phyloP scores from a whole-genome alignment of 805 yeast species.

The Starmerella floricola region DNA sequence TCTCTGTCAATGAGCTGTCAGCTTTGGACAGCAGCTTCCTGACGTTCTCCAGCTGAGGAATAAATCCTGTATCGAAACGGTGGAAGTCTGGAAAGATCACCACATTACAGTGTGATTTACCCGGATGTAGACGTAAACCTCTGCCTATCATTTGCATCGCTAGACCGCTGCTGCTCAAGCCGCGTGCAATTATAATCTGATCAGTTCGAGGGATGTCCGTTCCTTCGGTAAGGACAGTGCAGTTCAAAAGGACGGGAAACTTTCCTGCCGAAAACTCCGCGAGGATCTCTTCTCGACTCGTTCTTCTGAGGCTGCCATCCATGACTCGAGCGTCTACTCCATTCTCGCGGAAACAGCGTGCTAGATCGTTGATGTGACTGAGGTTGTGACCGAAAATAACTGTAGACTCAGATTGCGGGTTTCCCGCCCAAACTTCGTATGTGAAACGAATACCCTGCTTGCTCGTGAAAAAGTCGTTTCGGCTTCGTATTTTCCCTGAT shows the following conservation, averaged over 20 bases:
- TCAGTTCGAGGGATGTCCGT: slow-evolving; percentile 88
- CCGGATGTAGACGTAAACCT: slow-evolving; percentile 55
- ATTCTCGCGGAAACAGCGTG: slow-evolving; percentile 39
- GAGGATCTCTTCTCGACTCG: slow-evolving; percentile 42
- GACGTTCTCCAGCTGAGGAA: slow-evolving; percentile 11
- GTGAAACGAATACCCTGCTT: slow-evolving; percentile 34
- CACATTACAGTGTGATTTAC: slow-evolving; percentile 57
- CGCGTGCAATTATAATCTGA: slow-evolving; percentile 63
- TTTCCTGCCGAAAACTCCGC: slow-evolving; percentile 49
- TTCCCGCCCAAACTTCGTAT: slow-evolving; percentile 39
- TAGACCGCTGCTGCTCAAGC: slow-evolving; percentile 62
- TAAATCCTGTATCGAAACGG: slow-evolving; percentile 5
- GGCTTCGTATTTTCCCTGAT: background rate
- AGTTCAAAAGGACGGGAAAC: slow-evolving; percentile 67
- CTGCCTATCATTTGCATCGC: slow-evolving; percentile 84
- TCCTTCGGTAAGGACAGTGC: slow-evolving; percentile 87
- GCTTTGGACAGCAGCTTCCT: background rate
- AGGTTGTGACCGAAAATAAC: slow-evolving; percentile 69
- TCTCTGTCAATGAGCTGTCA: background rate
- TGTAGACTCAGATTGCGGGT: slow-evolving; percentile 42
- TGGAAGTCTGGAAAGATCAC: slow-evolving; percentile 28
- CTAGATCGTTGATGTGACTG: slow-evolving; percentile 47
- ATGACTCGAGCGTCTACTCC: slow-evolving; percentile 65
- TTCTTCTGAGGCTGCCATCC: slow-evolving; percentile 48
- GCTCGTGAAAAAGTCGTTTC: slow-evolving; percentile 7